Conservation (phyloP, 2,329 filamentous ascomycete genomes). For the Phaeophleospora eucalypticola region DNA sequence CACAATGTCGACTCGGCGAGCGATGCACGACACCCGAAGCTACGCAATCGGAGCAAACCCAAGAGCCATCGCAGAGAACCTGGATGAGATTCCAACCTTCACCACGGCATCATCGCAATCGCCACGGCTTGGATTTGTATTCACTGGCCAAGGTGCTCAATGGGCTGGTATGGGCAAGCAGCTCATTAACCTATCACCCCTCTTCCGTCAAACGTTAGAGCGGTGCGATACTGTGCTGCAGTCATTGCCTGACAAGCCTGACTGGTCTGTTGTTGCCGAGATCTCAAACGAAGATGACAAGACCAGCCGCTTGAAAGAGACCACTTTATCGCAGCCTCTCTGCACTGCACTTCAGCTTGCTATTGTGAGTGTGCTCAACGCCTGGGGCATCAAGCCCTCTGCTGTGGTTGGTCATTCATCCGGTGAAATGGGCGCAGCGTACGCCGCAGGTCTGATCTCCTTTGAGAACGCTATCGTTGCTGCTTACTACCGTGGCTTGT, state of each 20-base stretch:
- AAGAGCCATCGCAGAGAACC: conserved; percentile 3
- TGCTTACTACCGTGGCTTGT: conserved; percentile 20
- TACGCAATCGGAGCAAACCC: not conserved
- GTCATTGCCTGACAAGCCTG: not conserved
- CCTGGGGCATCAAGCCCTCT: conserved; percentile 20
- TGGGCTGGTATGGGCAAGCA: conserved; percentile 16
- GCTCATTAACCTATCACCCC: conserved; percentile 15
- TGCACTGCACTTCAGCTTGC: conserved; percentile 10
- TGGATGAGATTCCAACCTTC: not conserved
- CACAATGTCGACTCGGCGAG: too few species aligned
- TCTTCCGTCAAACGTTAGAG: not conserved
- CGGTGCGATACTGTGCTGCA: not conserved
- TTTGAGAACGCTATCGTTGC: conserved; percentile 9
- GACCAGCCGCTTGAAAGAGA: conserved; percentile 12
- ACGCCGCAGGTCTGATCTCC: conserved; percentile 25
- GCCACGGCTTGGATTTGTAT: conserved; percentile 7
- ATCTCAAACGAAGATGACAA: not conserved
- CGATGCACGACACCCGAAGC: too few species aligned
- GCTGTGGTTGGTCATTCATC: conserved; percentile 30
- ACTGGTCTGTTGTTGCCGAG: not conserved
- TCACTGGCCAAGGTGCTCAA: conserved; percentile 21
- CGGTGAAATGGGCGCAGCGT: conserved; percentile 35
- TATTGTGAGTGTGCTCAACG: conserved; percentile 6
- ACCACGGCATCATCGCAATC: not conserved
- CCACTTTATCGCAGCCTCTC: conserved; percentile 37